Percentiles rank a stretch among this genome's conserved stretches.
phyloP scores from a whole-genome alignment of 176 grass and related monocot genomes.

The Aechmea fasciata region DNA sequence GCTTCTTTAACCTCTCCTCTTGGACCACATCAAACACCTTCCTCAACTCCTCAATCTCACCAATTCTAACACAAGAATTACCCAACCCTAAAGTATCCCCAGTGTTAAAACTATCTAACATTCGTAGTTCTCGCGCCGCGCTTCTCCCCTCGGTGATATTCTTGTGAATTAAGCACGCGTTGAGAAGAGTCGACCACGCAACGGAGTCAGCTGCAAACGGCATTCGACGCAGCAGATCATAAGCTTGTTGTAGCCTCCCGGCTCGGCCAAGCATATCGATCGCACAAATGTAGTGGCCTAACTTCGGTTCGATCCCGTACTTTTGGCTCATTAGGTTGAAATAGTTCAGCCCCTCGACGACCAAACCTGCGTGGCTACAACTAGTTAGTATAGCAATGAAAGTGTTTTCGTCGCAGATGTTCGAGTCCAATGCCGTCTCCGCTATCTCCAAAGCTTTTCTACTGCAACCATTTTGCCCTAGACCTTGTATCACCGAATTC shows the following conservation, averaged over 20 bases:
- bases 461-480: conserved; percentile 41
- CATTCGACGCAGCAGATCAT: conserved; percentile 28
- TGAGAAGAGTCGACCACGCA: conserved; percentile 48
- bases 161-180: conserved; percentile 36
- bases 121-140: conserved; percentile 22
- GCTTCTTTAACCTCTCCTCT: conserved; percentile 3
- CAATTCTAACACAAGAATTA: not conserved
- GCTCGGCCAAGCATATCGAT: conserved; percentile 41
- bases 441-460: conserved; percentile 23
- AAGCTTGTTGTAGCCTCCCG: conserved; percentile 37
- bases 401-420: conserved; percentile 33
- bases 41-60: not conserved
- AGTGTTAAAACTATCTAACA: conserved; percentile 1
- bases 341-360: conserved; percentile 34
- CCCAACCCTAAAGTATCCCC: not conserved
- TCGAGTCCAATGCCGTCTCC: conserved; percentile 22
- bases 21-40: conserved; percentile 1
- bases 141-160: conserved; percentile 18
- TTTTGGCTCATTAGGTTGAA: conserved; percentile 34
- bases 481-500: conserved; percentile 55
- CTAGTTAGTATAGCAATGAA: conserved; percentile 40
- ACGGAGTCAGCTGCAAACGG: conserved; percentile 15
- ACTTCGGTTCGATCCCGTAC: conserved; percentile 26
- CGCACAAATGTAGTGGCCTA: conserved; percentile 33
- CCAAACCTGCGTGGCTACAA: conserved; percentile 39